A percentile compares a stretch with the other conserved stretches of the same genome.
These are phyloP conservation scores for Epichloe sylvatica DNA, from an alignment of 2,329 filamentous ascomycete genomes.

Conservation along the genomic window DNA sequence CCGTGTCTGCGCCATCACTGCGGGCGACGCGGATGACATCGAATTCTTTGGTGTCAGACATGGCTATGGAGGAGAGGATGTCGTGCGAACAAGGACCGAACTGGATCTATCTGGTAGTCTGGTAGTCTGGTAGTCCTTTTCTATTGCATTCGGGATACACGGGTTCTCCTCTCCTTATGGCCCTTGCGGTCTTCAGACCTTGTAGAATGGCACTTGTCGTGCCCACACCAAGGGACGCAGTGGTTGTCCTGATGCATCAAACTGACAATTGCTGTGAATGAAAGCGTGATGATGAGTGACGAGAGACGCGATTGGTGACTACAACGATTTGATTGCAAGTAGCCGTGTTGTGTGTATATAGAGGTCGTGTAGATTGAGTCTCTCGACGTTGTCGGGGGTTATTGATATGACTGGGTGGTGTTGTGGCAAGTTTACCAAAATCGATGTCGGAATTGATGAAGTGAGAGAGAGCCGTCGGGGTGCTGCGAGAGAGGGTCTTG, in stretches of 20 bases:
- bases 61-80: constrained; percentile 4
- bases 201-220: background rate
- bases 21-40: constrained; percentile 28
- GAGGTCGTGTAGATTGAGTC: too few relatives aligned
- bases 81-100: background rate
- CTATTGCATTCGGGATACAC: background rate
- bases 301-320: background rate
- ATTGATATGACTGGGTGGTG: too few relatives aligned
- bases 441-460: too few relatives aligned
- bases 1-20: constrained; percentile 32
- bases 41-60: constrained; percentile 26
- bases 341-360: background rate
- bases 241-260: background rate
- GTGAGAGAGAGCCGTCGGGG: too few relatives aligned
- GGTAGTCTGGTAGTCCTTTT: background rate
- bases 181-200: background rate
- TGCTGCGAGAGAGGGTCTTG: too few relatives aligned
- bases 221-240: background rate
- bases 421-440: too few relatives aligned
- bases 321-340: too few relatives aligned
- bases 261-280: background rate
- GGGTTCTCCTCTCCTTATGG: too few relatives aligned
- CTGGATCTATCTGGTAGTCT: background rate
- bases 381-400: too few relatives aligned
- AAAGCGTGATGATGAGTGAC: background rate